Conservation (phyloP, 176 grass and related monocot genomes). For the Hordeum marinum region DNA sequence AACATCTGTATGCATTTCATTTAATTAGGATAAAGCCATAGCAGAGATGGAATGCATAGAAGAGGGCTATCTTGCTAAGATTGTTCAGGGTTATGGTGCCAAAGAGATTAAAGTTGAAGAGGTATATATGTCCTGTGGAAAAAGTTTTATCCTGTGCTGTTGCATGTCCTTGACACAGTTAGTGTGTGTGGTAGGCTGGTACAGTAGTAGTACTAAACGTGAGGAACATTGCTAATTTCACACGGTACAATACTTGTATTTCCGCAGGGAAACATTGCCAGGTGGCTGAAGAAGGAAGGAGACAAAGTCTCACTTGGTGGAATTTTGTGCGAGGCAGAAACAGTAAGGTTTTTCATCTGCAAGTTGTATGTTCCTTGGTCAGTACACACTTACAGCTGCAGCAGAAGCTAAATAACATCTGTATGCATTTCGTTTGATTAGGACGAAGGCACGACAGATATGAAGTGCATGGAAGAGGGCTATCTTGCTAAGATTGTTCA, state of each 20-base stretch:
- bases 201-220: no score
- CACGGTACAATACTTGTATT: neutral
- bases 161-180: no score
- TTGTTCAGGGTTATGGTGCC: conserved; percentile 80
- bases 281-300: conserved; percentile 95
- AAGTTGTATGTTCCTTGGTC: neutral
- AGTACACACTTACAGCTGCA: conserved; percentile 1
- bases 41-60: conserved; percentile 99
- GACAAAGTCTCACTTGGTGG: conserved; percentile 84
- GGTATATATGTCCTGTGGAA: conserved; percentile 32
- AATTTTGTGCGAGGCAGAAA: conserved; percentile 91
- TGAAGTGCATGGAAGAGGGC: conserved; percentile 99
- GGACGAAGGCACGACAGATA: conserved; percentile 90
- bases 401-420: conserved; percentile 16
- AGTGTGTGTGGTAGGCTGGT: no score
- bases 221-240: no score
- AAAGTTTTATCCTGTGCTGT: no score
- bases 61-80: conserved; percentile 96
- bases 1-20: conserved; percentile 12
- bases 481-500: conserved; percentile 93
- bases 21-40: conserved; percentile 76
- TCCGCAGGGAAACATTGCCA: conserved; percentile 86
- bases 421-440: conserved; percentile 23
- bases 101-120: conserved; percentile 98
- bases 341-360: conserved; percentile 47